Evolutionary conservation across 1,284 basidiomycete species (phyloP).

Genomic region (Pseudozyma flocculosa): DNA sequence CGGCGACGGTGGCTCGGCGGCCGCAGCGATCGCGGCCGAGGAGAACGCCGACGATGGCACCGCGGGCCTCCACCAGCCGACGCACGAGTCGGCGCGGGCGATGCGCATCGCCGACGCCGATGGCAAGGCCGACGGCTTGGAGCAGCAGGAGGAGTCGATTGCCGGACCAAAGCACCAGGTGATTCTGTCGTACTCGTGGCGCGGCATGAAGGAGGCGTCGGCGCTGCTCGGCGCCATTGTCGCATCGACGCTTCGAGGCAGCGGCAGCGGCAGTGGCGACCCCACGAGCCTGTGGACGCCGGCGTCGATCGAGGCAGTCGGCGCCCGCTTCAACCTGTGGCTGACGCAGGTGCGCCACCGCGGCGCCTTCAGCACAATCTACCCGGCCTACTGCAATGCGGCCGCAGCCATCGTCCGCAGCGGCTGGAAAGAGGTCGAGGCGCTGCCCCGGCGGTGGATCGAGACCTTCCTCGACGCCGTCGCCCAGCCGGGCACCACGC

Average conservation of each 20-base stretch:
- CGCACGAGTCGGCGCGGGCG: slow-evolving; percentile 42
- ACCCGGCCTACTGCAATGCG: slow-evolving; percentile 52
- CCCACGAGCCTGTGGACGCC: slow-evolving; percentile 4
- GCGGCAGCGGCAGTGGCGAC: neutral
- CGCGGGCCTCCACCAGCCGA: slow-evolving; percentile 28
- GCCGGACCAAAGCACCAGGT: slow-evolving; percentile 54
- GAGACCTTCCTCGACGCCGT: slow-evolving; percentile 36
- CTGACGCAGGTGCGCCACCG: slow-evolving; percentile 57
- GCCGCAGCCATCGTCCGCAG: slow-evolving; percentile 44
- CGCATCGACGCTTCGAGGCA: slow-evolving; percentile 23
- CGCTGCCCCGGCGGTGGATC: slow-evolving; percentile 53
- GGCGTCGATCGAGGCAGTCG: slow-evolving; percentile 38
- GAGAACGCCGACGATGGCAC: slow-evolving; percentile 12
- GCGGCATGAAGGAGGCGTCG: slow-evolving; percentile 58
- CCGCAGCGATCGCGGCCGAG: slow-evolving; percentile 5
- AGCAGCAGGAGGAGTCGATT: slow-evolving; percentile 30
- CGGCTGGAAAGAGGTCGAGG: slow-evolving; percentile 30
- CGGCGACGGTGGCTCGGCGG: slow-evolving; percentile 3
- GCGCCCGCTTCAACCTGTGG: slow-evolving; percentile 55
- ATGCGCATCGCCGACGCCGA: slow-evolving; percentile 38
- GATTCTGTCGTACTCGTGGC: slow-evolving; percentile 58
- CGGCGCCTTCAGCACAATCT: slow-evolving; percentile 58
- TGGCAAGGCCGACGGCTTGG: slow-evolving; percentile 15
- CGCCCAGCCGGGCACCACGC: slow-evolving; percentile 27
- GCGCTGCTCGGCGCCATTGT: slow-evolving; percentile 54